phyloP scores from a whole-genome alignment of 2,329 filamentous ascomycete species.

The Boeremia lycopersici region DNA sequence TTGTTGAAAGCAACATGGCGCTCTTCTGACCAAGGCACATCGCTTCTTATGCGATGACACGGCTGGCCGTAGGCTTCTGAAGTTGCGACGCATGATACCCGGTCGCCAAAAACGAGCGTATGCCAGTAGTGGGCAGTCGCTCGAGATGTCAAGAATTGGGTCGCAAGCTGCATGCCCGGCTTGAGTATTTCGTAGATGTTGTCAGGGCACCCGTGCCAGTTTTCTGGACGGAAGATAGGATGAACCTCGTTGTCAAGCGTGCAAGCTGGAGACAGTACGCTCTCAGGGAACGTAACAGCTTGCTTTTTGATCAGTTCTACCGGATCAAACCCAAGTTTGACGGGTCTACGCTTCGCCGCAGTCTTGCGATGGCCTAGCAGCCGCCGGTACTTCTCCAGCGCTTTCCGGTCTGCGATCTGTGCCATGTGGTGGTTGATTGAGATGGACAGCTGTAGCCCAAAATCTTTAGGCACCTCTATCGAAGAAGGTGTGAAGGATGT shows the following conservation, averaged over 20 bases:
- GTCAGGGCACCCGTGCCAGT: conserved; percentile 48
- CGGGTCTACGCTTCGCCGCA: conserved; percentile 35
- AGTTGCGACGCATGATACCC: conserved; percentile 37
- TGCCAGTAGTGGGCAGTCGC: conserved; percentile 48
- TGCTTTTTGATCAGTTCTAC: conserved; percentile 48
- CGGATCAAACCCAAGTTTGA: conserved; percentile 48
- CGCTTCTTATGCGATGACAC: conserved; percentile 44
- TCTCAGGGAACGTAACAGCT: conserved; percentile 42
- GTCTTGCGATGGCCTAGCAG: conserved; percentile 45
- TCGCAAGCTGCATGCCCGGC: conserved; percentile 44
- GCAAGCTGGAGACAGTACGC: conserved; percentile 24
- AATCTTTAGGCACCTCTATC: conserved; percentile 47
- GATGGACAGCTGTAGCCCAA: conserved; percentile 45
- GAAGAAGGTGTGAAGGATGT: conserved; percentile 46
- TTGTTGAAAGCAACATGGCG: conserved; percentile 36
- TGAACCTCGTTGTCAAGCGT: conserved; percentile 47
- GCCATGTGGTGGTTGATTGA: conserved; percentile 49
- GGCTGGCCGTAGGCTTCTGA: conserved; percentile 41
- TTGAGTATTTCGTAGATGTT: conserved; percentile 47
- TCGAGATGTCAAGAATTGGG: conserved; percentile 42
- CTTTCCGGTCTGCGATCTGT: conserved; percentile 45
- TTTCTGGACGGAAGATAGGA: conserved; percentile 45
- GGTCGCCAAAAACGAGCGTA: conserved; percentile 46
- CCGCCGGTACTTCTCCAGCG: conserved; percentile 46
- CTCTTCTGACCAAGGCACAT: conserved; percentile 43